Evolutionary conservation across 306 rosid genomes (phyloP).

Genomic region (Malus sylvestris): DNA sequence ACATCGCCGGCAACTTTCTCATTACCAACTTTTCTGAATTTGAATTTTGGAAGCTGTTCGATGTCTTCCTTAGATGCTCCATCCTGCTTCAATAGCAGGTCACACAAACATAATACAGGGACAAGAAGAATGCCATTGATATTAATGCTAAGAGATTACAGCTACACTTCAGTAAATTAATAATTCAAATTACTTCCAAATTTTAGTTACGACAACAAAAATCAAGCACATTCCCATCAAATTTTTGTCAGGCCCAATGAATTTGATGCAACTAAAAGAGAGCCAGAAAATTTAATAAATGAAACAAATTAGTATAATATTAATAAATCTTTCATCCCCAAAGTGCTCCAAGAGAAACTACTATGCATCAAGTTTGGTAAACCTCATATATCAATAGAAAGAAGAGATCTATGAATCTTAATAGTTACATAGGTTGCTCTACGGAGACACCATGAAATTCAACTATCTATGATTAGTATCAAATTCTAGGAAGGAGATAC

Average conservation of each 20-base stretch:
- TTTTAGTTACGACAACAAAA: background rate
- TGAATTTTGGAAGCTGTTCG: conserved; percentile 73
- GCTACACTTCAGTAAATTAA: background rate
- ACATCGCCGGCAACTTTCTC: conserved; percentile 46
- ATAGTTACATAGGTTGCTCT: background rate
- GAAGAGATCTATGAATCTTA: background rate
- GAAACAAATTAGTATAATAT: background rate
- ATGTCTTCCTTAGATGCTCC: conserved; percentile 95
- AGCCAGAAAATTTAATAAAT: background rate
- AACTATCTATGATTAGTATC: background rate
- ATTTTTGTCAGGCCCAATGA: background rate
- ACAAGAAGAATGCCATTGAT: background rate
- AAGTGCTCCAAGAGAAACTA: background rate
- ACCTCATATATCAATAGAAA: background rate
- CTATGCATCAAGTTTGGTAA: background rate
- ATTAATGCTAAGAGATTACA: background rate
- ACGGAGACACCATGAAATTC: background rate
- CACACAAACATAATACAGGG: background rate
- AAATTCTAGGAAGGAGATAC: background rate
- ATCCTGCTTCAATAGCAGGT: conserved; percentile 47
- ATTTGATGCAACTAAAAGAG: background rate
- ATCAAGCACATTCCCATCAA: background rate
- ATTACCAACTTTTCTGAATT: conserved; percentile 44
- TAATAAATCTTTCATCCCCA: background rate
- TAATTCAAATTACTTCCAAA: background rate